These are phyloP conservation scores for Kurtzmaniella quercitrusa DNA, from an alignment of 1,139 yeast species.

Conservation along the genomic window DNA sequence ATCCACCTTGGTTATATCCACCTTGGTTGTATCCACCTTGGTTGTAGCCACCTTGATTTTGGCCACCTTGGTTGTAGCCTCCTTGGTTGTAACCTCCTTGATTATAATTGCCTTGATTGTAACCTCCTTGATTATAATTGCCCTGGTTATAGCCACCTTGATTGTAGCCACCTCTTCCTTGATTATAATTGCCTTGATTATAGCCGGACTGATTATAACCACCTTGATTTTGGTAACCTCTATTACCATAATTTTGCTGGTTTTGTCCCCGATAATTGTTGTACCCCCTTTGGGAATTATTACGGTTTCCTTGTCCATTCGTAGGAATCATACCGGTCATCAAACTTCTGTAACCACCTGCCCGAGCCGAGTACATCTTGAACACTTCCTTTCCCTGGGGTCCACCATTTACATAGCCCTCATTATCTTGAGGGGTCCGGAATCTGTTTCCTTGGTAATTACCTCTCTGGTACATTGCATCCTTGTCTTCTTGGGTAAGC, in stretches of 20 bases:
- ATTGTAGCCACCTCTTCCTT: not conserved
- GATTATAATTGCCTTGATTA: not conserved
- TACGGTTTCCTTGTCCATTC: not conserved
- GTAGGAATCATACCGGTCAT: conserved; percentile 11
- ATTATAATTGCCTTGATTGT: conserved; percentile 6
- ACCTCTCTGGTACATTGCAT: conserved; percentile 46
- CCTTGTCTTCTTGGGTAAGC: conserved; percentile 66
- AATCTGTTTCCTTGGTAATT: conserved; percentile 27
- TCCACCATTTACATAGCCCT: conserved; percentile 39
- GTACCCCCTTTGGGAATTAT: conserved; percentile 6
- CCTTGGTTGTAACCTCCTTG: conserved; percentile 3
- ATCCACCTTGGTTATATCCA: conserved; percentile 9
- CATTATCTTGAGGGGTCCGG: conserved; percentile 29
- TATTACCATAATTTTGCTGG: conserved; percentile 1
- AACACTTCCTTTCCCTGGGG: conserved; percentile 36
- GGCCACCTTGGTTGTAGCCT: conserved; percentile 1
- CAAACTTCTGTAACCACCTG: conserved; percentile 41
- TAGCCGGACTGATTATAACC: conserved; percentile 9
- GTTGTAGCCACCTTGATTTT: conserved; percentile 1
- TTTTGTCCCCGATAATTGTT: conserved; percentile 3
- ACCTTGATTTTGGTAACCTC: not conserved
- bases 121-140: conserved; percentile 5
- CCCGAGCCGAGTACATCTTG: conserved; percentile 32
- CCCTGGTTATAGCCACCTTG: conserved; percentile 5
- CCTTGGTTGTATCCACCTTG: conserved; percentile 9